A percentile compares a stretch with the other conserved stretches of the same genome.
Conservation (phyloP, 2,329 filamentous ascomycete genomes). For the Thermothelomyces thermophilus region DNA sequence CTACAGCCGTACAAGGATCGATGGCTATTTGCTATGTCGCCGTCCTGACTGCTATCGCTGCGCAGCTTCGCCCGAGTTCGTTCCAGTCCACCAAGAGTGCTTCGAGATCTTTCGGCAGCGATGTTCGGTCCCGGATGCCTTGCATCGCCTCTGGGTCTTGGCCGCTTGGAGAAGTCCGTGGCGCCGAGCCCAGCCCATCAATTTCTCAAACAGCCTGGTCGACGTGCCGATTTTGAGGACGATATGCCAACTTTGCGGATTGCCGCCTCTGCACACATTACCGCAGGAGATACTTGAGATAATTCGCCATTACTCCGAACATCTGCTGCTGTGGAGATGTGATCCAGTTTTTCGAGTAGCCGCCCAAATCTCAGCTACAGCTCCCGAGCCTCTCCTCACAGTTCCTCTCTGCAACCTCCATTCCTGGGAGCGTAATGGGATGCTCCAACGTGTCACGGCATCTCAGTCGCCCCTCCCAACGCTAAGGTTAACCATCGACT, state of each 20-base stretch:
- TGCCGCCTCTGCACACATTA: neutral
- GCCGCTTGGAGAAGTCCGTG: neutral
- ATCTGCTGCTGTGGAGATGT: neutral
- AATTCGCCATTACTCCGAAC: neutral
- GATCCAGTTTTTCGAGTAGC: neutral
- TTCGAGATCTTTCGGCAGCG: neutral
- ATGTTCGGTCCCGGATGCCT: neutral
- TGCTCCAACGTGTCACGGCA: neutral
- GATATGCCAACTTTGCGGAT: neutral
- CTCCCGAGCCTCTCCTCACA: neutral
- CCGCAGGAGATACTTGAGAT: conserved; percentile 3
- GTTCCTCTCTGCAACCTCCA: neutral
- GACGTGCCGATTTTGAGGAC: neutral
- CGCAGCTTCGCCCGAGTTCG: neutral
- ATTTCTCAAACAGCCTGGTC: neutral
- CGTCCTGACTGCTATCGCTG: neutral
- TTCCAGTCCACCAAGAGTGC: neutral
- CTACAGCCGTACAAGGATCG: neutral
- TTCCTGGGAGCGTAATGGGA: neutral
- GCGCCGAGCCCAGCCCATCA: neutral
- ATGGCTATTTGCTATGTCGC: neutral
- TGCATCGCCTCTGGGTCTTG: neutral
- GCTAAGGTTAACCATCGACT: neutral
- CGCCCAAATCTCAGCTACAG: neutral
- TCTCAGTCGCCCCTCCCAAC: neutral